These are phyloP conservation scores for Stentor coeruleus DNA, from an alignment of 73 alveolate genomes.

Conservation along the genomic window DNA sequence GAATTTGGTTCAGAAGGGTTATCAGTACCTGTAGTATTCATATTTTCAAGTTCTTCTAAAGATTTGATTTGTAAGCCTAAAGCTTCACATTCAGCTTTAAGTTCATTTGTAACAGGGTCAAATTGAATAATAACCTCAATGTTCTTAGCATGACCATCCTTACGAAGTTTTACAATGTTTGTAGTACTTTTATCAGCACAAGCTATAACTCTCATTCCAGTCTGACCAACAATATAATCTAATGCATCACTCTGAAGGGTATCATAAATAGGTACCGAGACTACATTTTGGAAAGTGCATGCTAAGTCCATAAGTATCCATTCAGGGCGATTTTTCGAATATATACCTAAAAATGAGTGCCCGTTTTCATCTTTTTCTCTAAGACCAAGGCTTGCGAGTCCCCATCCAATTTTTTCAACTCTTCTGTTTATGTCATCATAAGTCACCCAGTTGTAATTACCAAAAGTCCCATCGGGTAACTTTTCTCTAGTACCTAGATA, in stretches of 20 bases:
- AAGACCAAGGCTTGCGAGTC: slow-evolving; percentile 34
- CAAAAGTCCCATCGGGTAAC: slow-evolving; percentile 25
- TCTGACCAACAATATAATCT: slow-evolving; percentile 62
- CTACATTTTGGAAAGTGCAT: slow-evolving; percentile 44
- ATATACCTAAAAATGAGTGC: slow-evolving; percentile 58
- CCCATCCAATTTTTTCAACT: slow-evolving; percentile 34
- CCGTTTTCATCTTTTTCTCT: slow-evolving; percentile 40
- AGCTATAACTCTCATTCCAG: slow-evolving; percentile 47
- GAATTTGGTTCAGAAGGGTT: slow-evolving; percentile 67
- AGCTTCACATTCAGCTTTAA: neutral
- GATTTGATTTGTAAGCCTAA: neutral
- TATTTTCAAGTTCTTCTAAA: neutral
- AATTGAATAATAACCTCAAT: slow-evolving; percentile 44
- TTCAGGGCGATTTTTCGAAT: slow-evolving; percentile 74
- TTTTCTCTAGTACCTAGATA: slow-evolving; percentile 23
- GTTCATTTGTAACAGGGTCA: slow-evolving; percentile 39
- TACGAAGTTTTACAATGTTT: slow-evolving; percentile 39
- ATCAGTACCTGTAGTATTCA: slow-evolving; percentile 50
- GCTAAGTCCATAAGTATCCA: slow-evolving; percentile 71
- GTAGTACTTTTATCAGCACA: slow-evolving; percentile 39
- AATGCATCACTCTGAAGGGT: slow-evolving; percentile 65
- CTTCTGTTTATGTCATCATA: slow-evolving; percentile 45
- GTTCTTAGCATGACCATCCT: slow-evolving; percentile 39
- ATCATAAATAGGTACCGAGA: slow-evolving; percentile 69
- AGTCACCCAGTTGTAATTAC: slow-evolving; percentile 63